phyloP scores from a whole-genome alignment of 2,329 filamentous ascomycete species.

The Diaporthe amygdali region DNA sequence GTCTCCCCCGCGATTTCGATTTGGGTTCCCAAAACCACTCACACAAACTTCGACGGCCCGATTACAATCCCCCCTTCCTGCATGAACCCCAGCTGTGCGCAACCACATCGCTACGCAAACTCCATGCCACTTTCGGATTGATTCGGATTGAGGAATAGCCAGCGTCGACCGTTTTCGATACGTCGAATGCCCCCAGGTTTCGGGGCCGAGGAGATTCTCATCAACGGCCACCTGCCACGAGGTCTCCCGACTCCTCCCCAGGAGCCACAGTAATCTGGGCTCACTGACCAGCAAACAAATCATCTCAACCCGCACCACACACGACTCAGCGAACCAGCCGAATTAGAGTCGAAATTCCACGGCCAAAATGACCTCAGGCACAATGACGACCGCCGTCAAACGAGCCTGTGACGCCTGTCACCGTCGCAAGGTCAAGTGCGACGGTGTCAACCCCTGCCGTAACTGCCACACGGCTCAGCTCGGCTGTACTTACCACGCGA shows the following conservation, averaged over 20 bases:
- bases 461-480: slow-evolving; percentile 73
- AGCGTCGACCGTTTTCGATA: not conserved
- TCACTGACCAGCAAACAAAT: not conserved
- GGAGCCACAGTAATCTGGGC: slow-evolving; percentile 10
- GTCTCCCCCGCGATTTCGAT: slow-evolving; percentile 25
- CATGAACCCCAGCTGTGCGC: slow-evolving; percentile 23
- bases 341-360: slow-evolving; percentile 9
- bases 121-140: not conserved
- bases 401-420: slow-evolving; percentile 76
- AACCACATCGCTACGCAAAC: not conserved
- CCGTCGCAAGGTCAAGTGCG: slow-evolving; percentile 77
- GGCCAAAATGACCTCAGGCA: slow-evolving; percentile 2
- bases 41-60: slow-evolving; percentile 24
- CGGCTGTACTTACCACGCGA: slow-evolving; percentile 75
- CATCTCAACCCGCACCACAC: not conserved
- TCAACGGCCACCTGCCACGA: slow-evolving; percentile 14
- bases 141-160: not conserved
- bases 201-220: slow-evolving; percentile 15
- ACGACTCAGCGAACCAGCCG: not conserved
- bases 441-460: slow-evolving; percentile 72
- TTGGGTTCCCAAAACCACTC: slow-evolving; percentile 16
- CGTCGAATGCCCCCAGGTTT: not conserved
- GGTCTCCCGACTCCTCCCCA: slow-evolving; percentile 13
- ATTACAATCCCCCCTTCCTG: slow-evolving; percentile 20
- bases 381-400: slow-evolving; percentile 59